phyloP scores from a whole-genome alignment of 176 grass and related monocot species.

The maize (Zea mays) region Zm-B73-REFERENCE-NAM-5.0 NC_050096.1:170856501-170857000 shows the following conservation, averaged over 20 bases:
- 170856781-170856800: background rate
- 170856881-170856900: background rate
- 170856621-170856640: slow-evolving; percentile 48
- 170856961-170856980: too few relatives aligned
- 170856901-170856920: too few relatives aligned
- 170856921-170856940: too few relatives aligned
- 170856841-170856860: background rate
- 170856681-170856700: slow-evolving; percentile 47
- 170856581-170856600: slow-evolving; percentile 43
- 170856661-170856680: slow-evolving; percentile 56
- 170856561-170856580: slow-evolving; percentile 67
- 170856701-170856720: slow-evolving; percentile 55
- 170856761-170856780: too few relatives aligned
- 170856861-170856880: background rate
- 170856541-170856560: slow-evolving; percentile 90
- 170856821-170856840: background rate
- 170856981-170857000: too few relatives aligned
- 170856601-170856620: slow-evolving; percentile 41
- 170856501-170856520: slow-evolving; percentile 72
- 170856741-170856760: slow-evolving; percentile 39
- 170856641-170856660: slow-evolving; percentile 69
- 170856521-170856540: slow-evolving; percentile 82
- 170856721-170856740: slow-evolving; percentile 47
- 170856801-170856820: background rate
- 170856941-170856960: too few relatives aligned